These are phyloP conservation scores for Gamsiella multidivaricata DNA, from an alignment of 192 early-diverging fungal genomes.

Conservation along the genomic window DNA sequence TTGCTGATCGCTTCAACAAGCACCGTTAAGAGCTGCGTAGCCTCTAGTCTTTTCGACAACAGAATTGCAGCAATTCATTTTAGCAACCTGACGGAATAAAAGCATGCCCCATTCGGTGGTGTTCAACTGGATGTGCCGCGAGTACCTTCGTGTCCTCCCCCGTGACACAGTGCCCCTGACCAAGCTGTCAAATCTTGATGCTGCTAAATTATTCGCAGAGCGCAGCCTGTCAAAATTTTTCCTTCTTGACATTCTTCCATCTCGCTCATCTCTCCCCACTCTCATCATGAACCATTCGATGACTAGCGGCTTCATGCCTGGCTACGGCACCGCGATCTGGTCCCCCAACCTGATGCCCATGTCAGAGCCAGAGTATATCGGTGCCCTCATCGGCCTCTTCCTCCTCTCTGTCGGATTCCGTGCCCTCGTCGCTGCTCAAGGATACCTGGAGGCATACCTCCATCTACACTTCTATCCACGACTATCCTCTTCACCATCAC, in stretches of 20 bases:
- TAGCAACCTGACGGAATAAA: too few relatives aligned
- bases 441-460: slow-evolving; percentile 55
- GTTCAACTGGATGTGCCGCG: too few relatives aligned
- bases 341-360: slow-evolving; percentile 52
- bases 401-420: slow-evolving; percentile 57
- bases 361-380: slow-evolving; percentile 60
- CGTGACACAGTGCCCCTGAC: neutral
- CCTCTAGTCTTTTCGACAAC: neutral
- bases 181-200: neutral
- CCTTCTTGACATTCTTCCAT: neutral
- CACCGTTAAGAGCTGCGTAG: slow-evolving; percentile 64
- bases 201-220: too few relatives aligned
- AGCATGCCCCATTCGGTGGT: too few relatives aligned
- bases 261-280: neutral
- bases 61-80: too few relatives aligned
- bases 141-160: neutral
- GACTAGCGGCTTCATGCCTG: slow-evolving; percentile 40
- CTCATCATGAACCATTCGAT: slow-evolving; percentile 22
- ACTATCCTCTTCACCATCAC: too few relatives aligned
- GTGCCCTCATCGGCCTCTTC: slow-evolving; percentile 59
- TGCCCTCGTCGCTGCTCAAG: slow-evolving; percentile 53
- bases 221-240: neutral
- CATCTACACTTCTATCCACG: slow-evolving; percentile 42
- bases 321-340: slow-evolving; percentile 56
- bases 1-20: slow-evolving; percentile 84